Evolutionary conservation across 116 monocot genomes (phyloP).

Genomic region (Trichopus zeylanicus): DNA sequence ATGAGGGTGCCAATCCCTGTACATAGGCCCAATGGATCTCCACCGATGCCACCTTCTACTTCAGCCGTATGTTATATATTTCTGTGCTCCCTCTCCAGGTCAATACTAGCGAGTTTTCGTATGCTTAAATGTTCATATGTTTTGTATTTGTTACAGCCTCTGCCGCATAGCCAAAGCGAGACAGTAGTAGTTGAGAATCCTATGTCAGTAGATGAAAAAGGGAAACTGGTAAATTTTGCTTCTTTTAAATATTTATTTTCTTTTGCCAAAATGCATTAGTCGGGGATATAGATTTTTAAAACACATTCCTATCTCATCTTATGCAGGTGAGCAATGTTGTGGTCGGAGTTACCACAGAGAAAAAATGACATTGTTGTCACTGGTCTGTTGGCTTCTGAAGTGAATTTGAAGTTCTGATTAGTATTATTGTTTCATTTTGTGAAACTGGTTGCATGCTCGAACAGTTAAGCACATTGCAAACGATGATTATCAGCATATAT

Average conservation of each 20-base stretch:
- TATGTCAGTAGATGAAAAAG: slow-evolving; percentile 84
- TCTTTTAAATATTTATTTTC: not conserved
- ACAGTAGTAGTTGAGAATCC: slow-evolving; percentile 98
- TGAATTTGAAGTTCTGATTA: not conserved
- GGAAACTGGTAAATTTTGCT: slow-evolving; percentile 63
- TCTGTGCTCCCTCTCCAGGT: not conserved
- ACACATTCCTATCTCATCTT: not conserved
- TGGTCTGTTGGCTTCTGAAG: not conserved
- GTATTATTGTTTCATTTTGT: slow-evolving; percentile 1
- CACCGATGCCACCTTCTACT: slow-evolving; percentile 22
- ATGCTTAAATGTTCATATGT: not conserved
- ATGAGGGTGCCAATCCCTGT: slow-evolving; percentile 24
- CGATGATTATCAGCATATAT: no score
- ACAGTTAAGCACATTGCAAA: not conserved
- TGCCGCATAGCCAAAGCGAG: slow-evolving; percentile 30
- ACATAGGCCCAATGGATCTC: slow-evolving; percentile 30
- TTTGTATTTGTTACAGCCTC: slow-evolving; percentile 12
- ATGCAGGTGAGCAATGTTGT: slow-evolving; percentile 86
- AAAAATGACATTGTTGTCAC: slow-evolving; percentile 18
- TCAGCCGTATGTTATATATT: slow-evolving; percentile 35
- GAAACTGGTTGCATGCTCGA: slow-evolving; percentile 1
- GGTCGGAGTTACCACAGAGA: slow-evolving; percentile 70
- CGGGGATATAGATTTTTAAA: not conserved
- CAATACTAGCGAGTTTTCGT: not conserved
- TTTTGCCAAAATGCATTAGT: no score